Conservation (phyloP, 1,284 basidiomycete species). For the Pseudozyma sp. region DNA sequence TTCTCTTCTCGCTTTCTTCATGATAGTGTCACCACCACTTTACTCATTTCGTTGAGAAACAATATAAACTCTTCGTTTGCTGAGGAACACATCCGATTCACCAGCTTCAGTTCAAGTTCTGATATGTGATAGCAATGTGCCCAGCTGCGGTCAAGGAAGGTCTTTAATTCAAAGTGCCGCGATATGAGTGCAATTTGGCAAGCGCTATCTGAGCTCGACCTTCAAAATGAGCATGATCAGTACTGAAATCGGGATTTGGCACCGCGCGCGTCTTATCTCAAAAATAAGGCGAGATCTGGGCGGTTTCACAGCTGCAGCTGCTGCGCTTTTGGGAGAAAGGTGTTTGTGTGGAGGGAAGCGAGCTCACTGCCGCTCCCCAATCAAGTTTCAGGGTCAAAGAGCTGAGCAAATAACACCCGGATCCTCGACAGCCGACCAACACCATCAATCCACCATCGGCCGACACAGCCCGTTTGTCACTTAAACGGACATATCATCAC, state of each 20-base stretch:
- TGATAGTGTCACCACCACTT: slow-evolving; percentile 16
- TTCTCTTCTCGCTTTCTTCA: slow-evolving; percentile 3
- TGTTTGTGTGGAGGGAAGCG: slow-evolving; percentile 13
- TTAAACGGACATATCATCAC: neutral
- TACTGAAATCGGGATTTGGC: no score
- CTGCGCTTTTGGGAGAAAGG: neutral
- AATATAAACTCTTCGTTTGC: slow-evolving; percentile 1
- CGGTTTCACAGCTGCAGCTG: neutral
- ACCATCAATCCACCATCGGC: neutral
- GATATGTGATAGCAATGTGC: no score
- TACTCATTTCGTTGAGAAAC: slow-evolving; percentile 3
- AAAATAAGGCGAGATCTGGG: neutral
- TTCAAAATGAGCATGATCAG: no score
- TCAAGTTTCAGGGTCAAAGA: neutral
- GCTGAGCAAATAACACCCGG: neutral
- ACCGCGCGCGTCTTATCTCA: no score
- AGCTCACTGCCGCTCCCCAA: neutral
- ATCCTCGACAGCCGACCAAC: neutral
- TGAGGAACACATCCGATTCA: slow-evolving; percentile 3
- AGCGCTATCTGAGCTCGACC: no score
- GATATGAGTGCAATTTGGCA: no score
- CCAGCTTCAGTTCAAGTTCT: neutral
- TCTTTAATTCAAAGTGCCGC: no score
- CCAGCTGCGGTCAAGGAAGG: no score
- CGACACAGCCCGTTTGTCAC: neutral